phyloP scores from a whole-genome alignment of 495 filamentous ascomycete genomes.

The Xylaria palmicola region DNA sequence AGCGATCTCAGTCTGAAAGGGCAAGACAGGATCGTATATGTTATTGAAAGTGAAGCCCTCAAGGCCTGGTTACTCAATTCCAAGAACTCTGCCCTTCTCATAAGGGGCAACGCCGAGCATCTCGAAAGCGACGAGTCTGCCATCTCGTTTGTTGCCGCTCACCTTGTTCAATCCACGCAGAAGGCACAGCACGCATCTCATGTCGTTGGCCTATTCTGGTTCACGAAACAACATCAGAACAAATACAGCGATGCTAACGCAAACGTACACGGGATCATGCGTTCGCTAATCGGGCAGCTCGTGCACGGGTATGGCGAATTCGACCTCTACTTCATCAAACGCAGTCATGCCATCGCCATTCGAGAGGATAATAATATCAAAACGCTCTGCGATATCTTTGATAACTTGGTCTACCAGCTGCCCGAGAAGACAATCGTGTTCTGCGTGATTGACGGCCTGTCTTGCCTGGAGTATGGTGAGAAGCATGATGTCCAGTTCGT shows the following conservation, averaged over 20 bases:
- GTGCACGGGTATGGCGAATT: background rate
- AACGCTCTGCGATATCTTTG: constrained; percentile 10
- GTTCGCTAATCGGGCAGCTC: constrained; percentile 13
- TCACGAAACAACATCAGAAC: constrained; percentile 5
- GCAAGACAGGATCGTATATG: constrained; percentile 8
- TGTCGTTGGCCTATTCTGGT: constrained; percentile 2
- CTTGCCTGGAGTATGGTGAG: constrained; percentile 7
- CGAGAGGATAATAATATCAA: constrained; percentile 4
- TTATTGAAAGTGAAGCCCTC: constrained; percentile 4
- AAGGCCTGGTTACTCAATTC: constrained; percentile 1
- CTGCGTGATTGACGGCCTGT: constrained; percentile 11
- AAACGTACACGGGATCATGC: constrained; percentile 11
- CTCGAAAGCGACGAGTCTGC: background rate
- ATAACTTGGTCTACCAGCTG: constrained; percentile 7
- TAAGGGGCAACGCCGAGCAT: background rate
- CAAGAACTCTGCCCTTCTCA: constrained; percentile 4
- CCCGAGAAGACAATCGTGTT: constrained; percentile 3
- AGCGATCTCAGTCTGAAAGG: constrained; percentile 4
- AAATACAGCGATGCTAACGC: constrained; percentile 2
- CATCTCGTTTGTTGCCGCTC: constrained; percentile 9
- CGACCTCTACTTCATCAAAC: constrained; percentile 13
- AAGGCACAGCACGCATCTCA: background rate
- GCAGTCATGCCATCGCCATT: constrained; percentile 4
- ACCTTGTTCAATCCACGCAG: constrained; percentile 9
- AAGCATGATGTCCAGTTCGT: constrained; percentile 3